Evolutionary conservation across 192 early-diverging fungal species (phyloP).

Genomic region (Glomus cerebriforme): DNA sequence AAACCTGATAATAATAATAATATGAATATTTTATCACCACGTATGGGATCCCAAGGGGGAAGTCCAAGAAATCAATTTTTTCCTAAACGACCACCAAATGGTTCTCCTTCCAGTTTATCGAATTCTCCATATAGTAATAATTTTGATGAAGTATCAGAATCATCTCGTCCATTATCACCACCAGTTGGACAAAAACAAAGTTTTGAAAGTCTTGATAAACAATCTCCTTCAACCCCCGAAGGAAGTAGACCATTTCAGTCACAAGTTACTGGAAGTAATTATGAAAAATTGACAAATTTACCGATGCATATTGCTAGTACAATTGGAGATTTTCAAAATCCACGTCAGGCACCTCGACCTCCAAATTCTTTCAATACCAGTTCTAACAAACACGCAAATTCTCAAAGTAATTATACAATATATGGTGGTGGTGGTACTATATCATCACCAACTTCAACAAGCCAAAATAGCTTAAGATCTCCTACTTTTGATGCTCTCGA

Average conservation of each 20-base stretch:
- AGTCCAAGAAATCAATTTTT: background rate
- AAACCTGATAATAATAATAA: background rate
- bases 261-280: background rate
- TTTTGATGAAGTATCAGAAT: background rate
- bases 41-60: background rate
- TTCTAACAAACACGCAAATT: background rate
- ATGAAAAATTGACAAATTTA: background rate
- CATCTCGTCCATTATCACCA: background rate
- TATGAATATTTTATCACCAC: too few species aligned
- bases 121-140: background rate
- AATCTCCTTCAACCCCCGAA: background rate
- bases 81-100: background rate
- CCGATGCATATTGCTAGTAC: background rate
- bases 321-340: conserved; percentile 13
- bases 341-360: conserved; percentile 6
- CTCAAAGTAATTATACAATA: background rate
- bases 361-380: background rate
- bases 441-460: background rate
- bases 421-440: conserved; percentile 7
- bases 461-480: background rate
- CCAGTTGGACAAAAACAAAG: background rate
- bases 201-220: background rate
- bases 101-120: background rate
- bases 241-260: background rate
- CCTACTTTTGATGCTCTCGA: conserved; percentile 16